Base-by-base conservation (phyloP, 163 green algal genomes). In the Coccomyxa subellipsoidea region DNA sequence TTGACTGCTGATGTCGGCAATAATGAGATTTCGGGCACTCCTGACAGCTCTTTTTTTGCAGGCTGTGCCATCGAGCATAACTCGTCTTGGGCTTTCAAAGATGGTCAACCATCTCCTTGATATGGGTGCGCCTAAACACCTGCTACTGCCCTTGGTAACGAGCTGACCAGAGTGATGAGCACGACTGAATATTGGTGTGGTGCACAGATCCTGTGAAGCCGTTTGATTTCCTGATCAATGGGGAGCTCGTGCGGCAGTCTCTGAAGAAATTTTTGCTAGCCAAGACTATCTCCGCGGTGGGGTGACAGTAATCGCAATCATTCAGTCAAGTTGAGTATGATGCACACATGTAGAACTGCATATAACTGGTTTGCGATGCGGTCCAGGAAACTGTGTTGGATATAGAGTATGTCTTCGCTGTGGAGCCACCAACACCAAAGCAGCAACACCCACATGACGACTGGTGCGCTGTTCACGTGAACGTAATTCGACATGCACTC, bases 171-270 rank as follows among this genome's bases (percentile, higher is more conserved):
- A n/a, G n/a, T n/a, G n/a, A n/a, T n/a, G n/a, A n/a, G n/a, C n/a
- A n/a, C n/a, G n/a, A n/a, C n/a, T n/a, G n/a, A n/a, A 31, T 34
- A 38, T 40, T 31, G 31, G 40, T 2, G 10, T 8, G 18, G 0
- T 27, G 0, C 78, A 80, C 83, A 91, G 90, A 93, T 2, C 78
- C 72, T 4, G 59, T 88, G 7, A 76, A 89, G 7, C 94, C 96
- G 0, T 99, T 99, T 90, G 96, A 99, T 82, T 99, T 99, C 82
- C 82, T 98, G 6, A 86, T 99, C 8, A 59, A 95, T 79, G 94
- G 92, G 27, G 89, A 96, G 85, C 92, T 99, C 32, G 78, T 99
- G 36, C 89, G 96, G 5, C 87, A 88, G 27, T 92, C 91, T 18
- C 87, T 99, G 47, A 85, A 96, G 76, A 84, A 92, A 38, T 89